These are phyloP conservation scores for Leccinum fallax DNA, from an alignment of 1,284 basidiomycete species.

Conservation along the genomic window DNA sequence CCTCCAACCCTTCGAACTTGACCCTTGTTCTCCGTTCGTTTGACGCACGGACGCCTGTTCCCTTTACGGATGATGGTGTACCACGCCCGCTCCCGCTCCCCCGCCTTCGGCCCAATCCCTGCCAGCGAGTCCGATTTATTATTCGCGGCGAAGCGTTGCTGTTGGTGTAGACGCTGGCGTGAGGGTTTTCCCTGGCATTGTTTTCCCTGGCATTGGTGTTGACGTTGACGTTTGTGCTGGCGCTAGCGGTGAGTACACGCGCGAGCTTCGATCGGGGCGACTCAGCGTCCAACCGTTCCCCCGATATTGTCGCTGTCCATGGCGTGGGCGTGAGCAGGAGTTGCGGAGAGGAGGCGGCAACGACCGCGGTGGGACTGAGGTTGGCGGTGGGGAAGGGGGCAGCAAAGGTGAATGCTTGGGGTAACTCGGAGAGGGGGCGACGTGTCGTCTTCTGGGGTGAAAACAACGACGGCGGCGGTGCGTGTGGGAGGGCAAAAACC, in stretches of 20 bases:
- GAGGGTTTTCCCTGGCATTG: background rate
- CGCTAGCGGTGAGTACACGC: conserved; percentile 4
- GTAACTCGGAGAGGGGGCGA: background rate
- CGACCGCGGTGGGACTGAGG: background rate
- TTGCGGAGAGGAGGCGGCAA: background rate
- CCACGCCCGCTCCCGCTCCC: background rate
- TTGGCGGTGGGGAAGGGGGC: background rate
- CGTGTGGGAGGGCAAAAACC: conserved; percentile 22
- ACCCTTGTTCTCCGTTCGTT: conserved; percentile 2
- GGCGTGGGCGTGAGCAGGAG: background rate
- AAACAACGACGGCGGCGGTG: background rate
- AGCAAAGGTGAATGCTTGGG: background rate
- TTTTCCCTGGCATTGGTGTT: background rate
- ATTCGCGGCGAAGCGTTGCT: background rate
- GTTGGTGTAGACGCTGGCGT: background rate
- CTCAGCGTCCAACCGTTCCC: background rate
- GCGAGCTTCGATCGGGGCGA: conserved; percentile 29
- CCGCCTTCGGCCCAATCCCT: background rate
- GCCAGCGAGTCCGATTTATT: background rate
- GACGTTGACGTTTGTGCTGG: background rate
- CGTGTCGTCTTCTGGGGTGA: background rate
- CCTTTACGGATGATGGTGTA: conserved; percentile 3
- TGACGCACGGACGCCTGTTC: background rate
- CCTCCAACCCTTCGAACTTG: conserved; percentile 10
- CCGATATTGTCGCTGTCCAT: background rate